These are phyloP conservation scores for Geum urbanum DNA, from an alignment of 306 rosid genomes.

Conservation along the genomic window DNA sequence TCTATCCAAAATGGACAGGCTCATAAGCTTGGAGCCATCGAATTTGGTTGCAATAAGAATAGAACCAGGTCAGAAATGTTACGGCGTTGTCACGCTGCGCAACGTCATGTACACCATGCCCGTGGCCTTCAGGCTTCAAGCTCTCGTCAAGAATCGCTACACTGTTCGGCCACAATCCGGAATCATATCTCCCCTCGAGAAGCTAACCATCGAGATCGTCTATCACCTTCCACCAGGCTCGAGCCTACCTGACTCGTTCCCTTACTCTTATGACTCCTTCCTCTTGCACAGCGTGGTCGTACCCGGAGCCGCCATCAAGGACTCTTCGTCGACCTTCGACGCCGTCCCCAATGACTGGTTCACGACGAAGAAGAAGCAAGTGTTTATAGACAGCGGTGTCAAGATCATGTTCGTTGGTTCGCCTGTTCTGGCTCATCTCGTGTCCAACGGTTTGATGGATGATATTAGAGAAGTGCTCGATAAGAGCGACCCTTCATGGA, in stretches of 20 bases:
- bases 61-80: conserved; percentile 54
- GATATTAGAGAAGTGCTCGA: conserved; percentile 62
- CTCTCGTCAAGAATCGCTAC: conserved; percentile 57
- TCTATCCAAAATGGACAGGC: conserved; percentile 52
- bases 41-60: conserved; percentile 50
- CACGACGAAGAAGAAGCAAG: conserved; percentile 74
- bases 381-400: conserved; percentile 68
- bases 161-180: conserved; percentile 62
- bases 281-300: conserved; percentile 77
- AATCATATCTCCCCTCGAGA: conserved; percentile 70
- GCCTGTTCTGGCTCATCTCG: conserved; percentile 44
- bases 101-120: conserved; percentile 98
- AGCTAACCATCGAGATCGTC: conserved; percentile 48
- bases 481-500: conserved; percentile 57
- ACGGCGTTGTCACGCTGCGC: conserved; percentile 49
- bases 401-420: conserved; percentile 72
- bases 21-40: conserved; percentile 78
- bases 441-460: conserved; percentile 58
- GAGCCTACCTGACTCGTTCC: conserved; percentile 55
- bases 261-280: conserved; percentile 58
- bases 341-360: conserved; percentile 73
- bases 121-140: conserved; percentile 73
- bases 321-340: conserved; percentile 58
- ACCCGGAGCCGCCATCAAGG: conserved; percentile 69
- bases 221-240: conserved; percentile 51